Percentiles rank a stretch among this genome's conserved stretches.
Conservation (phyloP, 371 early-diverging fungal species). For the Coemansia sp. region DNA sequence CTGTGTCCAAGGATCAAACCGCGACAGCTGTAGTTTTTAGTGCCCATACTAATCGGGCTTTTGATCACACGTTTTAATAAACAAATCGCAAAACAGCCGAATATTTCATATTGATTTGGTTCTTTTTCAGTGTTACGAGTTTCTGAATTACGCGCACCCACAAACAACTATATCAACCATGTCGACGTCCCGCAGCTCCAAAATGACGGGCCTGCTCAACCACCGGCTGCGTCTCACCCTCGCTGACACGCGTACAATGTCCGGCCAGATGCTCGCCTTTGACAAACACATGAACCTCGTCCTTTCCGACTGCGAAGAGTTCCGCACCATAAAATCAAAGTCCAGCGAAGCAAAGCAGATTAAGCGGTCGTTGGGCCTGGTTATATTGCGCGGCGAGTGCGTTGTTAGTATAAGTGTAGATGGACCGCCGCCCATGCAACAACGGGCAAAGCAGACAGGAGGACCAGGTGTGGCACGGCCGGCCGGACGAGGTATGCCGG, state of each 20-base stretch:
- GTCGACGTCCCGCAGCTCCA: constrained; percentile 71
- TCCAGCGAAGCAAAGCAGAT: constrained; percentile 56
- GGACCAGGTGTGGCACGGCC: constrained; percentile 81
- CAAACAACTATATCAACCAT: constrained; percentile 17
- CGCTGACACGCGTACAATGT: constrained; percentile 85
- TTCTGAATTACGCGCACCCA: too few relatives aligned
- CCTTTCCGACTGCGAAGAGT: constrained; percentile 95
- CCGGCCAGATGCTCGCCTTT: constrained; percentile 97
- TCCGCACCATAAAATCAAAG: constrained; percentile 82
- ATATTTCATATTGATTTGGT: too few relatives aligned
- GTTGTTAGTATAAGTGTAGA: constrained; percentile 92
- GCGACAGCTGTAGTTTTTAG: constrained; percentile 4
- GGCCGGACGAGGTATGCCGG: constrained; percentile 90
- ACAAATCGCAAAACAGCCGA: not conserved
- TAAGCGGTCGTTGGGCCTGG: constrained; percentile 91
- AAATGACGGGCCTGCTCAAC: constrained; percentile 93
- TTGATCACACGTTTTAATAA: not conserved
- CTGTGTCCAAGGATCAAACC: too few relatives aligned
- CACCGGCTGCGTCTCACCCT: constrained; percentile 91
- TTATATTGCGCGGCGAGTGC: constrained; percentile 91
- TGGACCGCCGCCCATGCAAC: constrained; percentile 76
- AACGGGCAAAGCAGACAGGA: constrained; percentile 37
- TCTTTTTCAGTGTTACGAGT: too few relatives aligned
- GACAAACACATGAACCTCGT: constrained; percentile 99
- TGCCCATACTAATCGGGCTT: not conserved